phyloP scores from a whole-genome alignment of 805 yeast genomes.

The Hanseniaspora lindneri region DNA sequence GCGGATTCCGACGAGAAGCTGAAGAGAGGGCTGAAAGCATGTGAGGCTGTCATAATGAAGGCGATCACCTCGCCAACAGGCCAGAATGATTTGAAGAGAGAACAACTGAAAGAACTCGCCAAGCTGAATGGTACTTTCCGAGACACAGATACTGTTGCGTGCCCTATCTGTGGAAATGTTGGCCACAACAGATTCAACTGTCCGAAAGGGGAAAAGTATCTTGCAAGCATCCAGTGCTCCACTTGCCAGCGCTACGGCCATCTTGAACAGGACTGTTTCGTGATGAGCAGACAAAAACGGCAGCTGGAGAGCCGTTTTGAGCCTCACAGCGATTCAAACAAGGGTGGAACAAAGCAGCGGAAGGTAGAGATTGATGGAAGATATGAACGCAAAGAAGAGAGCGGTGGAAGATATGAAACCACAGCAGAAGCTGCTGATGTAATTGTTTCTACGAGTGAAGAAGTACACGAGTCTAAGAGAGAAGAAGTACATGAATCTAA shows the following conservation, averaged over 20 bases:
- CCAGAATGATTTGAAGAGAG: constrained; percentile 80
- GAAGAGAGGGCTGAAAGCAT: constrained; percentile 57
- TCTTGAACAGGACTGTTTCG: constrained; percentile 70
- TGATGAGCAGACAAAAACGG: constrained; percentile 24
- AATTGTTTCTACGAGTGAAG: too few species aligned
- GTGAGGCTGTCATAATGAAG: constrained; percentile 64
- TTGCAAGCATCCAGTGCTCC: constrained; percentile 52
- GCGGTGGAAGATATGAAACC: too few species aligned
- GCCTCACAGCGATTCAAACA: not conserved
- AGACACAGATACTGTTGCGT: constrained; percentile 53
- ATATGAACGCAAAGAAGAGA: not conserved
- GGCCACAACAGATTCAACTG: constrained; percentile 59
- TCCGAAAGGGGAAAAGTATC: constrained; percentile 43
- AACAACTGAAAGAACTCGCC: constrained; percentile 84
- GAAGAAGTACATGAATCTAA: too few species aligned
- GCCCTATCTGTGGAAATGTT: constrained; percentile 51
- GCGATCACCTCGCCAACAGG: constrained; percentile 88
- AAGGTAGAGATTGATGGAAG: not conserved
- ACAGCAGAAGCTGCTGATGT: too few species aligned
- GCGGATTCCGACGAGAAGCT: constrained; percentile 73
- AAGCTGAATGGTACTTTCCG: constrained; percentile 87
- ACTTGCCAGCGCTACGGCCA: constrained; percentile 79
- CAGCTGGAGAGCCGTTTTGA: not conserved
- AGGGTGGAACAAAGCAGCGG: not conserved
- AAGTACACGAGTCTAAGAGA: too few species aligned